Base-by-base conservation (phyloP, 2,329 filamentous ascomycete genomes). In the Fusarium incarnatum region DNA sequence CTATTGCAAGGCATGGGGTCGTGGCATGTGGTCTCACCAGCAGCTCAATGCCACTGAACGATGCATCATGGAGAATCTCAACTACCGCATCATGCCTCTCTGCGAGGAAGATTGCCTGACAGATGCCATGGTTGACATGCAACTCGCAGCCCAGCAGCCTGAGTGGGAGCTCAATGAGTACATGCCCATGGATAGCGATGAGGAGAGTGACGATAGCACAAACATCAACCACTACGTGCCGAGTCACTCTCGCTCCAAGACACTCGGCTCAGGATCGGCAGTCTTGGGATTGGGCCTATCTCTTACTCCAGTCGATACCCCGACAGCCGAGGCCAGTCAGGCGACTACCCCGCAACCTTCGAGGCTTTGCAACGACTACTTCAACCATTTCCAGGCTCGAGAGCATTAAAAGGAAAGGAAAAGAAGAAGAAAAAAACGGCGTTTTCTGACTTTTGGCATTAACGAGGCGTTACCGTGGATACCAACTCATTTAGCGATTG, bases 1-100 rank as follows among this genome's bases (percentile, higher is more conserved):
- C 74, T 90, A 88, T 79, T 82, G 83, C 65, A 73, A 80, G 18
- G 77, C 77, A 28, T 91, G 88, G 87, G 88, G 86, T 23, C 81
- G 78, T 27, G 81, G 82, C 50, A 73, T 85, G 49, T 92, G 89
- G 88, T 85, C 87, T 4, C 84, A 83, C 73, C 83, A 85, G 59
- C 88, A 91, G 81, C 83, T 91, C 72, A 90, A 90, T 71, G 84
- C 84, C 52, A 91, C 89, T 2, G 89, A 91, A 78, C 82, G 87
- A 48, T 87, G 84, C 77, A 85, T 91, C 71, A 87, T 91, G 83
- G 87, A 90, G 80, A 88, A 85, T 76, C 81, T 92, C 48, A 83
- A 84, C 67, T 91, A 90, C 78, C 84, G 88, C 58, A 86, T 92
- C 74, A 78, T 91, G 77, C 87, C 88, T 9, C 81, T 91, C 12